phyloP scores from a whole-genome alignment of 345 rosid genomes.

The Schrenkiella parvula region DNA sequence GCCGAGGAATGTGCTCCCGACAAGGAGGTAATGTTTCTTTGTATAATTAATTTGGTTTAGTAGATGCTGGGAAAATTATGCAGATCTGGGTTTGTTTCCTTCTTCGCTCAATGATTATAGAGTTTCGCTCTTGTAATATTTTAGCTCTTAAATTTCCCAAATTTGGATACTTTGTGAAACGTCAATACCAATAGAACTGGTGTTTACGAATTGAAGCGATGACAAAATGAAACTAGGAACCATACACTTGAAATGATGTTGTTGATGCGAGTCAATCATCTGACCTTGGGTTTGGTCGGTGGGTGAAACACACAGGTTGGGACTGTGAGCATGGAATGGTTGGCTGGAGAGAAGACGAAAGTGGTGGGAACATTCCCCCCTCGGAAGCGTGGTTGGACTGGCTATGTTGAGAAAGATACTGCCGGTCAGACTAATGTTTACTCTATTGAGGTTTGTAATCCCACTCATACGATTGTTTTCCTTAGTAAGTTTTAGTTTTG shows the following conservation, averaged over 20 bases:
- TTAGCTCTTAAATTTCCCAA: no score
- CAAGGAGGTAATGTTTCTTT: constrained; percentile 56
- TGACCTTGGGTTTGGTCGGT: background rate
- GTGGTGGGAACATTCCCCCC: constrained; percentile 92
- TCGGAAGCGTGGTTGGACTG: constrained; percentile 65
- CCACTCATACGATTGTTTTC: background rate
- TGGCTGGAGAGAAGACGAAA: constrained; percentile 81
- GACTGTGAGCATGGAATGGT: constrained; percentile 87
- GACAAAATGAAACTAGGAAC: background rate
- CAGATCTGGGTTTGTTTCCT: background rate
- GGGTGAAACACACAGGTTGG: constrained; percentile 60
- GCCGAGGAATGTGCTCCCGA: constrained; percentile 94
- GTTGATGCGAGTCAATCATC: no score
- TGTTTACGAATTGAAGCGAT: background rate
- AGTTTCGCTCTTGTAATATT: background rate
- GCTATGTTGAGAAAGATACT: constrained; percentile 94
- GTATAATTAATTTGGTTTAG: background rate
- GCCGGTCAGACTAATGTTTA: constrained; percentile 96
- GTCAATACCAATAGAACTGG: background rate
- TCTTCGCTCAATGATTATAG: background rate
- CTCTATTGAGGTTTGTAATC: constrained; percentile 70
- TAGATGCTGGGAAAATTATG: no score
- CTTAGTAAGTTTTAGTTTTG: background rate
- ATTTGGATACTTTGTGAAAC: background rate
- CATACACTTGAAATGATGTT: background rate